A percentile compares a stretch with the other conserved stretches of the same genome.
Evolutionary conservation across 2,329 filamentous ascomycete genomes (phyloP).

Genomic region (Thyridium curvatum): DNA sequence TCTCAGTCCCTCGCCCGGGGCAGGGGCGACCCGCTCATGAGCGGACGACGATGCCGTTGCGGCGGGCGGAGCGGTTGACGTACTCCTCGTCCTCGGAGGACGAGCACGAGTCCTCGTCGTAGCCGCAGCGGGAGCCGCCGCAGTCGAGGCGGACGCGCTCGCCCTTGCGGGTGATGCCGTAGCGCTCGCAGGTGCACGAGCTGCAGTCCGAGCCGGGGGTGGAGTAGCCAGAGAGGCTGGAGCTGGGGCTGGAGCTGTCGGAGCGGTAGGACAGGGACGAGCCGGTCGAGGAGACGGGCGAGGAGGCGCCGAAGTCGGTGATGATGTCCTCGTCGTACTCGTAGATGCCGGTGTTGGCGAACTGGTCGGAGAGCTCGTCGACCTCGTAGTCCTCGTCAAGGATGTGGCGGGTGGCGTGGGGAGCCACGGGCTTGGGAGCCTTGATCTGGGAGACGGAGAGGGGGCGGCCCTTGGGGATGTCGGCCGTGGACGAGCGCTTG

Average conservation of each 20-base stretch:
- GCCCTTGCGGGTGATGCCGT: constrained; percentile 89
- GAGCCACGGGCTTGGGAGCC: constrained; percentile 83
- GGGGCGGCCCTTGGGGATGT: constrained; percentile 82
- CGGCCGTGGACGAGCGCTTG: constrained; percentile 44
- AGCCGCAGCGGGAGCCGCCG: constrained; percentile 81
- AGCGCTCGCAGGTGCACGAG: constrained; percentile 89
- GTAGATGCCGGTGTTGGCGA: constrained; percentile 55
- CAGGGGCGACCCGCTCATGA: constrained; percentile 15
- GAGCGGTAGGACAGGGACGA: constrained; percentile 67
- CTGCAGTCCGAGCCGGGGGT: constrained; percentile 70
- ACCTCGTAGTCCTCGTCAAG: constrained; percentile 73
- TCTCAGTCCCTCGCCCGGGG: constrained; percentile 19
- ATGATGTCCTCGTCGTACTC: constrained; percentile 45
- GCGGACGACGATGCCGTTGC: constrained; percentile 57
- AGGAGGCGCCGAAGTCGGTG: constrained; percentile 47
- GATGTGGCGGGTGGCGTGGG: constrained; percentile 81
- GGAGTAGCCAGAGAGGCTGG: constrained; percentile 71
- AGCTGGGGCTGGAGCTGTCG: constrained; percentile 68
- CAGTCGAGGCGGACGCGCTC: constrained; percentile 96
- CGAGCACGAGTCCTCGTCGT: constrained; percentile 65
- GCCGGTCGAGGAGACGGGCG: constrained; percentile 60
- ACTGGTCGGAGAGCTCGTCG: constrained; percentile 73
- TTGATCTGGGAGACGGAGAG: constrained; percentile 85
- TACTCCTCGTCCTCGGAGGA: constrained; percentile 63
- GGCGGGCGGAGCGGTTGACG: constrained; percentile 48